Evolutionary conservation across 2,329 filamentous ascomycete genomes (phyloP).

Genomic region (Dothistroma septosporum): DNA sequence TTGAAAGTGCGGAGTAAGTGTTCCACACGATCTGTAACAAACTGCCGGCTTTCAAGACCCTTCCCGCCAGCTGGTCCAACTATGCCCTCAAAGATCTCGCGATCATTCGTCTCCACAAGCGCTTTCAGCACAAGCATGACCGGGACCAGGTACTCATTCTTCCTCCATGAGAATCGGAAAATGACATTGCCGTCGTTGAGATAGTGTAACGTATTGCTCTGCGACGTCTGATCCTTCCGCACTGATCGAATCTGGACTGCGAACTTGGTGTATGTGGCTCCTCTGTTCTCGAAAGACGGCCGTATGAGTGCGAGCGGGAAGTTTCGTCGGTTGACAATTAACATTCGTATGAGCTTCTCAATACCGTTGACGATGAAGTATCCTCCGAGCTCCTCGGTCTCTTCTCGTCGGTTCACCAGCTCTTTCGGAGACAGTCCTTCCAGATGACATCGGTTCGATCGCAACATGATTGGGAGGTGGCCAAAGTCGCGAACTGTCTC

Average conservation of each 20-base stretch:
- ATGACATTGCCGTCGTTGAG: conserved; percentile 93
- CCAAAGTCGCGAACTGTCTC: conserved; percentile 83
- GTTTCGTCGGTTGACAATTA: conserved; percentile 86
- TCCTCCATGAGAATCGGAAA: conserved; percentile 96
- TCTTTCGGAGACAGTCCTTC: conserved; percentile 77
- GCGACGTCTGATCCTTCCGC: conserved; percentile 93
- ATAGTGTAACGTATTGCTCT: conserved; percentile 96
- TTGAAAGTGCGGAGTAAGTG: conserved; percentile 91
- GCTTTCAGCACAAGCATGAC: conserved; percentile 97
- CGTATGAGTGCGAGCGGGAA: conserved; percentile 93
- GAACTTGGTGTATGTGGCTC: conserved; percentile 79
- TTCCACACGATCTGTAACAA: conserved; percentile 91
- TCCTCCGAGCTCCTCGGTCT: conserved; percentile 90
- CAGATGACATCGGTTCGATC: conserved; percentile 88
- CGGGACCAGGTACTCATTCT: conserved; percentile 93
- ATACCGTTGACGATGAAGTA: conserved; percentile 98
- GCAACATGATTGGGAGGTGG: conserved; percentile 84
- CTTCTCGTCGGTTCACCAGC: conserved; percentile 83
- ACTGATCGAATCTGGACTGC: conserved; percentile 90
- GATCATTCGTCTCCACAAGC: conserved; percentile 89
- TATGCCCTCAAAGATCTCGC: conserved; percentile 91
- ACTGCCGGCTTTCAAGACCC: conserved; percentile 75
- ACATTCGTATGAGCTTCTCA: conserved; percentile 90
- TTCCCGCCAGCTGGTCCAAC: conserved; percentile 74
- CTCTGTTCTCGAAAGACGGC: conserved; percentile 83